Conservation (phyloP, 2,329 filamentous ascomycete species). For the Penicillium sp. region DNA sequence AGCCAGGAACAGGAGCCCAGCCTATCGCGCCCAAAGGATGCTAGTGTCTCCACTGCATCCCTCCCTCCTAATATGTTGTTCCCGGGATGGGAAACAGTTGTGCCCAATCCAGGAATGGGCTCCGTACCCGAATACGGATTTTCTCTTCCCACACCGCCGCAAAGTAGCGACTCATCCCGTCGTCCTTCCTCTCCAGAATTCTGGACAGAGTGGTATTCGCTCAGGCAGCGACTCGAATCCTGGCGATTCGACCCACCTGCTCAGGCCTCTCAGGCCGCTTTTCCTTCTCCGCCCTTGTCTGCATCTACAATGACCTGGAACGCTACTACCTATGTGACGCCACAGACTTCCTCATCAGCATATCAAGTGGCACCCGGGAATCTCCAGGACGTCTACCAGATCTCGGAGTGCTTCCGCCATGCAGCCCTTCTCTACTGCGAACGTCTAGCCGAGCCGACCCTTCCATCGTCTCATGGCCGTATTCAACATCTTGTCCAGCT, state of each 20-base stretch:
- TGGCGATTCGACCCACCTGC: slow-evolving; percentile 61
- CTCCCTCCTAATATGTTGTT: slow-evolving; percentile 31
- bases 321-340: slow-evolving; percentile 24
- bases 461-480: slow-evolving; percentile 63
- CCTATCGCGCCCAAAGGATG: slow-evolving; percentile 20
- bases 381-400: slow-evolving; percentile 64
- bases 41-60: slow-evolving; percentile 20
- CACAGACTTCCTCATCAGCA: slow-evolving; percentile 21
- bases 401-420: slow-evolving; percentile 84
- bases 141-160: slow-evolving; percentile 27
- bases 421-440: slow-evolving; percentile 83
- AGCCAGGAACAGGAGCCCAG: slow-evolving; percentile 54
- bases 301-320: slow-evolving; percentile 12
- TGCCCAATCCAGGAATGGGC: slow-evolving; percentile 27
- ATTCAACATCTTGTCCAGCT: slow-evolving; percentile 77
- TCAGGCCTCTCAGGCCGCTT: slow-evolving; percentile 10
- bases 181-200: slow-evolving; percentile 43
- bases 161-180: slow-evolving; percentile 14
- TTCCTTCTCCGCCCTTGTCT: slow-evolving; percentile 17
- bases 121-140: slow-evolving; percentile 29
- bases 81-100: slow-evolving; percentile 17
- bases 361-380: slow-evolving; percentile 48
- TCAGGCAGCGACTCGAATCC: slow-evolving; percentile 64
- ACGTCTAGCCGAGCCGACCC: slow-evolving; percentile 67
- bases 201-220: slow-evolving; percentile 78